These are phyloP conservation scores for Saksenaea vasiformis DNA, from an alignment of 371 early-diverging fungal species.

Conservation along the genomic window DNA sequence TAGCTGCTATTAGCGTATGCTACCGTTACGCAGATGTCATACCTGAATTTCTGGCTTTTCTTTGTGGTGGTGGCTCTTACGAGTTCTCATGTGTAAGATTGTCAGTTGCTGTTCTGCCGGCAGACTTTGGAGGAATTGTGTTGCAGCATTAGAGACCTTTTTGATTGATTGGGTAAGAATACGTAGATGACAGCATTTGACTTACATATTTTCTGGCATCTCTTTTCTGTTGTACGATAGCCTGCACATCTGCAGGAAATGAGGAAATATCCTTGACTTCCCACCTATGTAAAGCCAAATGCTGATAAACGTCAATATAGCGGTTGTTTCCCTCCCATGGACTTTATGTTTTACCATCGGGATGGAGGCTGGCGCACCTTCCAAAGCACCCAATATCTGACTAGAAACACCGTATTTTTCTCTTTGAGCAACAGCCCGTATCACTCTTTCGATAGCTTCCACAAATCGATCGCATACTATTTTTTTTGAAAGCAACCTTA, in stretches of 20 bases:
- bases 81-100: conserved; percentile 17
- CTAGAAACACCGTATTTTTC: conserved; percentile 35
- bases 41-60: conserved; percentile 14
- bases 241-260: conserved; percentile 38
- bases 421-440: conserved; percentile 23
- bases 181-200: neutral
- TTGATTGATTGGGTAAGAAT: neutral
- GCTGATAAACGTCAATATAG: conserved; percentile 16
- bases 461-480: conserved; percentile 31
- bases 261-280: conserved; percentile 51
- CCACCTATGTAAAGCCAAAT: conserved; percentile 57
- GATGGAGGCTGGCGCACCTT: conserved; percentile 18
- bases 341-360: conserved; percentile 13
- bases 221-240: conserved; percentile 22
- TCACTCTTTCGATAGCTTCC: conserved; percentile 27
- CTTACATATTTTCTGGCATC: conserved; percentile 30
- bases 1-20: neutral
- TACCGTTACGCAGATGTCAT: neutral
- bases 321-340: neutral
- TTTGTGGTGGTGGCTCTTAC: conserved; percentile 9
- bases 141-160: conserved; percentile 25
- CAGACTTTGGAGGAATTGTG: conserved; percentile 10
- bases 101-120: conserved; percentile 19
- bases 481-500: neutral
- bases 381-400: conserved; percentile 6